These are phyloP conservation scores for Aspergillus jensenii DNA, from an alignment of 2,329 filamentous ascomycete genomes.

Conservation along the genomic window DNA sequence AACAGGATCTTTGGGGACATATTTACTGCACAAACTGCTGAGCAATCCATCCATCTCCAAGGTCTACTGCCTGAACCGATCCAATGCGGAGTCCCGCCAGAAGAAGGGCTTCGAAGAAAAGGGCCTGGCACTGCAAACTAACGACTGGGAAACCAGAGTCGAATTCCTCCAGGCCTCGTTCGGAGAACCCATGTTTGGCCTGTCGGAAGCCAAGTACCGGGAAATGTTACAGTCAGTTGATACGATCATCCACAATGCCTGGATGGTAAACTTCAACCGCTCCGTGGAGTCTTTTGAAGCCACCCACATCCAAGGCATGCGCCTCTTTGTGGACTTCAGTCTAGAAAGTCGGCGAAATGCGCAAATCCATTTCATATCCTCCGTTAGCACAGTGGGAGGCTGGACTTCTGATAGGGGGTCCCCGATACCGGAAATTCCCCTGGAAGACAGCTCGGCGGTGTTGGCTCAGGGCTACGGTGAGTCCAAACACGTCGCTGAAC, in stretches of 20 bases:
- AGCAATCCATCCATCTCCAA: not conserved
- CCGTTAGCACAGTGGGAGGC: constrained; percentile 25
- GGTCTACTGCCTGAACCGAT: constrained; percentile 12
- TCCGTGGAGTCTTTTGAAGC: constrained; percentile 24
- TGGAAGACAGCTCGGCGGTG: not conserved
- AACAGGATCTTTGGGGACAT: constrained; percentile 6
- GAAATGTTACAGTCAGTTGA: constrained; percentile 9
- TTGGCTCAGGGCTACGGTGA: constrained; percentile 32
- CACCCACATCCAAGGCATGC: constrained; percentile 24
- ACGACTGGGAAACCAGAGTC: constrained; percentile 13
- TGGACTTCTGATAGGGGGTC: constrained; percentile 7
- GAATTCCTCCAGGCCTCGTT: constrained; percentile 23
- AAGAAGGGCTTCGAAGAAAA: not conserved
- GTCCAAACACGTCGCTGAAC: constrained; percentile 42
- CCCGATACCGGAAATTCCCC: not conserved
- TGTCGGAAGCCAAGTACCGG: not conserved
- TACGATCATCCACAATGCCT: constrained; percentile 32
- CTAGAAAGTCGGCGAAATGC: constrained; percentile 9
- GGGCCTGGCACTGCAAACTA: not conserved
- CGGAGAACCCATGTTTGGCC: not conserved
- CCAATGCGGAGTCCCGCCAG: constrained; percentile 1
- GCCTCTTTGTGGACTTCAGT: constrained; percentile 27
- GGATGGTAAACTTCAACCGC: constrained; percentile 34
- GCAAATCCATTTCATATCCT: constrained; percentile 28
- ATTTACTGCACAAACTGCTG: constrained; percentile 3